Evolutionary conservation across 1,139 yeast species (phyloP).

Genomic region (Hansenula lynferdii): DNA sequence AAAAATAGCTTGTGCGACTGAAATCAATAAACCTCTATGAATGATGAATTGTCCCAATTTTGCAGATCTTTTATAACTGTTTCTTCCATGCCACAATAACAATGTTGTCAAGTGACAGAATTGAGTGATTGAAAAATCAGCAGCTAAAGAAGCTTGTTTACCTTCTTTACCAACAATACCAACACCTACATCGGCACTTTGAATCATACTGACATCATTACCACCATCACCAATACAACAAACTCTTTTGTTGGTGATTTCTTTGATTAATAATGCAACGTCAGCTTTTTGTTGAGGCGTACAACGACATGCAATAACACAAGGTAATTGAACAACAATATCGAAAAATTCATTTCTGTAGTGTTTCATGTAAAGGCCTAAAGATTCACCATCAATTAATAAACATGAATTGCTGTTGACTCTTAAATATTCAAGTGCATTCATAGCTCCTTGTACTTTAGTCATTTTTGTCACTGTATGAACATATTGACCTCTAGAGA

Average conservation of each 20-base stretch:
- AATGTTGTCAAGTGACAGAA: constrained; percentile 86
- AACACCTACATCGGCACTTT: constrained; percentile 97
- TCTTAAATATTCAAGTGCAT: constrained; percentile 65
- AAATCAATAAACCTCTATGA: constrained; percentile 90
- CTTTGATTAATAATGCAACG: constrained; percentile 75
- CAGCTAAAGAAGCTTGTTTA: constrained; percentile 93
- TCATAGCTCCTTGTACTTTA: constrained; percentile 61
- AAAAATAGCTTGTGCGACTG: constrained; percentile 95
- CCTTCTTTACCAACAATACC: constrained; percentile 99
- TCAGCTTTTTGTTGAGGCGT: constrained; percentile 99
- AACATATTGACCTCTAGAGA: constrained; percentile 89
- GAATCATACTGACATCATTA: constrained; percentile 98
- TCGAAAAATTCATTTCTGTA: constrained; percentile 69
- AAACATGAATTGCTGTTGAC: constrained; percentile 75
- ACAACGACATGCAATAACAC: constrained; percentile 96
- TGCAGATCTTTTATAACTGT: constrained; percentile 92
- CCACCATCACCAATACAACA: constrained; percentile 99
- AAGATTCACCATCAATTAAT: constrained; percentile 90
- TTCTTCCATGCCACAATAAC: constrained; percentile 96
- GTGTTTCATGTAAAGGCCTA: constrained; percentile 61
- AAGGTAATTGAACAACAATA: constrained; percentile 73
- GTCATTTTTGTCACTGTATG: constrained; percentile 72
- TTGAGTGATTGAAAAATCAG: constrained; percentile 92
- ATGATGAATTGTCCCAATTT: constrained; percentile 93
- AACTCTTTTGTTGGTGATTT: constrained; percentile 79